Conservation (phyloP, 306 rosid species). For the Cajanus cajan region DNA sequence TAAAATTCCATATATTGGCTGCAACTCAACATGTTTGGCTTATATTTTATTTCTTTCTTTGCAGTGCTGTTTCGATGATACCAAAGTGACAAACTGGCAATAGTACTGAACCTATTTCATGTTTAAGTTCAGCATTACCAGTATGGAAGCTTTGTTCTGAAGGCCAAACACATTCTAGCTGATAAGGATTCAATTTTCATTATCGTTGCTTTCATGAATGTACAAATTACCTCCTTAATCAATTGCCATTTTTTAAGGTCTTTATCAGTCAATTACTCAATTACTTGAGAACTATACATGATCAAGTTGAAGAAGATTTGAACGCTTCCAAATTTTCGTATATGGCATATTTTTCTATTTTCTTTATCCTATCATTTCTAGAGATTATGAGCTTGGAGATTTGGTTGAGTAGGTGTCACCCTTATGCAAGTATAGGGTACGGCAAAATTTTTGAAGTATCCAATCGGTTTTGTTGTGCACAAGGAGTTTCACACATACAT, state of each 20-base stretch:
- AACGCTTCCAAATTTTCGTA: background rate
- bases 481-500: too few species aligned
- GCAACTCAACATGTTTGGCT: background rate
- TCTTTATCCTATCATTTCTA: background rate
- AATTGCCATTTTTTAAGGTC: background rate
- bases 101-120: background rate
- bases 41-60: background rate
- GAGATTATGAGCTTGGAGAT: background rate
- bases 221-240: background rate
- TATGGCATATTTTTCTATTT: background rate
- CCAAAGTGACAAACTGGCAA: background rate
- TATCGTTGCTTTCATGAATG: background rate
- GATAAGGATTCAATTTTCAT: background rate
- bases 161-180: background rate
- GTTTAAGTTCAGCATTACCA: background rate
- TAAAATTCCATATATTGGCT: background rate
- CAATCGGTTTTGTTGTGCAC: too few species aligned
- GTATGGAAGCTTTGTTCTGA: background rate
- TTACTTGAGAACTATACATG: background rate
- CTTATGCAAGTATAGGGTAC: too few species aligned
- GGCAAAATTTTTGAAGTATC: too few species aligned
- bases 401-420: background rate
- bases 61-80: background rate
- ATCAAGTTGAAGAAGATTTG: background rate
- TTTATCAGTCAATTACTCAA: background rate